Evolutionary conservation across 2,329 filamentous ascomycete species (phyloP).

Genomic region (Penicillium concentricum): DNA sequence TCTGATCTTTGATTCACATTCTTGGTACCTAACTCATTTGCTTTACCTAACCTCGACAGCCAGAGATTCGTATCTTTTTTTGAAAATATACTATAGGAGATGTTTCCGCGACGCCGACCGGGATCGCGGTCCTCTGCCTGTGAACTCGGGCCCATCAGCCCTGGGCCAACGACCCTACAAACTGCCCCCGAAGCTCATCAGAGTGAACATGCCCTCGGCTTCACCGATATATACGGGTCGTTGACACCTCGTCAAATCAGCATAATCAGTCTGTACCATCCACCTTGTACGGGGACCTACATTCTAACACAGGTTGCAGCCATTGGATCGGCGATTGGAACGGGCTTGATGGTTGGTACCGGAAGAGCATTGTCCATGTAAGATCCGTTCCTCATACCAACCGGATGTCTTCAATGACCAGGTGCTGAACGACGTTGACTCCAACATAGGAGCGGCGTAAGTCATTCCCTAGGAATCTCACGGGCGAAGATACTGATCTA

Average conservation of each 20-base stretch:
- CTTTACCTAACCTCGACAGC: background rate
- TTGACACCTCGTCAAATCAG: slow-evolving; percentile 22
- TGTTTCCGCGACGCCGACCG: background rate
- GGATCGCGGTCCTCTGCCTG: background rate
- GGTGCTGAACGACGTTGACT: slow-evolving; percentile 1
- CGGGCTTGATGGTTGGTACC: slow-evolving; percentile 32
- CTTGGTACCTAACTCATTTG: background rate
- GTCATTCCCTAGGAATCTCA: background rate
- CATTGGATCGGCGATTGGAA: slow-evolving; percentile 33
- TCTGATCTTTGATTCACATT: background rate
- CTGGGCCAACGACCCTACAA: background rate
- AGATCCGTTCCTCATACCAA: background rate
- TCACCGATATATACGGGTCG: slow-evolving; percentile 21
- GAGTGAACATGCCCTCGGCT: slow-evolving; percentile 14
- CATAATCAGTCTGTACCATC: slow-evolving; percentile 24
- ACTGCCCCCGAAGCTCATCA: background rate
- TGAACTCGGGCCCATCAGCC: background rate
- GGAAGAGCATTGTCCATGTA: slow-evolving; percentile 31
- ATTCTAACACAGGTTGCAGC: slow-evolving; percentile 20
- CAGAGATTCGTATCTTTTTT: background rate
- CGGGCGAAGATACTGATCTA: background rate
- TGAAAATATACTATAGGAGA: background rate
- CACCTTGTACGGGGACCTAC: background rate
- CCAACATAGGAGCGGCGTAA: slow-evolving; percentile 28
- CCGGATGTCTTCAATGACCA: background rate